phyloP scores from a whole-genome alignment of 2,329 filamentous ascomycete genomes.

The Blastomyces emzantsi region DNA sequence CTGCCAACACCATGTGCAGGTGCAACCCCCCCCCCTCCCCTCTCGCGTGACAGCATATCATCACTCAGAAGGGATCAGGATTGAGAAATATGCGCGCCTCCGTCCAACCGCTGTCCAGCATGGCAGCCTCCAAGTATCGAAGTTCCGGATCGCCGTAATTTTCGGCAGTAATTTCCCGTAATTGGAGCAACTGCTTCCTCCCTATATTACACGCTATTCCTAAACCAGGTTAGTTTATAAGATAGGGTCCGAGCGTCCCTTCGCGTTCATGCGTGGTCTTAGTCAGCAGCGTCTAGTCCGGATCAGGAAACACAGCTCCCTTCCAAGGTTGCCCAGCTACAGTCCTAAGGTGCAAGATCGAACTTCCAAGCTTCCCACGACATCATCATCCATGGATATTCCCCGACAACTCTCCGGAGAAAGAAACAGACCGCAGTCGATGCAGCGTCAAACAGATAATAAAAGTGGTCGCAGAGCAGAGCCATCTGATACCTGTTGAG shows the following conservation, averaged over 20 bases:
- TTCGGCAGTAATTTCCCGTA: slow-evolving; percentile 1
- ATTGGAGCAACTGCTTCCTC: neutral
- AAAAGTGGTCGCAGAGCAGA: no score
- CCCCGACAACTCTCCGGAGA: neutral
- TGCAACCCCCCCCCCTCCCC: no score
- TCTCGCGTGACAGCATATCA: slow-evolving; percentile 3
- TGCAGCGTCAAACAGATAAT: no score
- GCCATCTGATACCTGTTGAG: neutral
- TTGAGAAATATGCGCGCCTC: neutral
- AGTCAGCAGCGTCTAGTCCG: neutral
- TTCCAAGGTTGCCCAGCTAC: no score
- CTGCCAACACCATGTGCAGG: no score
- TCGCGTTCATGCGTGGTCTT: neutral
- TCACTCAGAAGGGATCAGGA: neutral
- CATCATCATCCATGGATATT: neutral
- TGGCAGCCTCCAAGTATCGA: neutral
- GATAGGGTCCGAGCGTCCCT: slow-evolving; percentile 2
- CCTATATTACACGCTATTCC: neutral
- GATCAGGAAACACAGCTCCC: neutral
- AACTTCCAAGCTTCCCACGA: no score
- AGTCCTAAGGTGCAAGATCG: no score
- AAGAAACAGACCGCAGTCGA: neutral
- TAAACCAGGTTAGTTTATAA: neutral
- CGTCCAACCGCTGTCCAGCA: no score
- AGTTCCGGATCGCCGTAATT: neutral